Conservation (phyloP, 257 asterid species). For the Jacaranda copaia region DNA sequence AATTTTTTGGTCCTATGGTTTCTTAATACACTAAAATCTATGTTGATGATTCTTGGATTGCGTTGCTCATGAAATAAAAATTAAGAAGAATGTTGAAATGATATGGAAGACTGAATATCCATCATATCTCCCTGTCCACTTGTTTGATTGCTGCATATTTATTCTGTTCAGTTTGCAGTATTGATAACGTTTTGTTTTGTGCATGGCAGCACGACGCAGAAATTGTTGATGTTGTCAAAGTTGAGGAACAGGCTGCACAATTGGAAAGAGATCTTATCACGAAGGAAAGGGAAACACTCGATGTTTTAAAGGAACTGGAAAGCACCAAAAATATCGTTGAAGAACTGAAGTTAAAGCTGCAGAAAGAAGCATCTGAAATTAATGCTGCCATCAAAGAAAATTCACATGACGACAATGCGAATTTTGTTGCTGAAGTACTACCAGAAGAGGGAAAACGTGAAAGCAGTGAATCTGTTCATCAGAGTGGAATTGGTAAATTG, state of each 20-base stretch:
- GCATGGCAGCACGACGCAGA: constrained; percentile 50
- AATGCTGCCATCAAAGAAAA: constrained; percentile 41
- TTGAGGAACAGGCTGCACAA: constrained; percentile 80
- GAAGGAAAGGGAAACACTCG: constrained; percentile 85
- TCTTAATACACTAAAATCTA: no score
- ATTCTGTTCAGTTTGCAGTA: not conserved
- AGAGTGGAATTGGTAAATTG: constrained; percentile 28
- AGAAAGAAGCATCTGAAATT: constrained; percentile 64
- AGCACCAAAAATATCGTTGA: constrained; percentile 63
- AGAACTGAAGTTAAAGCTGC: constrained; percentile 68
- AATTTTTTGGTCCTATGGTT: not conserved
- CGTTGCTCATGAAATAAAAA: not conserved
- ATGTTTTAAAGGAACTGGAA: constrained; percentile 80
- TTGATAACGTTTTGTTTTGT: constrained; percentile 8
- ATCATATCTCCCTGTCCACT: not conserved
- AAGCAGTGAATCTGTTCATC: constrained; percentile 7
- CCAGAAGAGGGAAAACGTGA: constrained; percentile 32
- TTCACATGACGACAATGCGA: constrained; percentile 11
- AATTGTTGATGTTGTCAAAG: constrained; percentile 51
- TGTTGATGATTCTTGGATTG: constrained; percentile 14
- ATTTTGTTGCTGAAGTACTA: constrained; percentile 27
- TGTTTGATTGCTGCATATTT: not conserved
- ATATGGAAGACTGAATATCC: not conserved
- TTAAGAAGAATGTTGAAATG: constrained; percentile 12
- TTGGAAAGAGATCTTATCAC: constrained; percentile 65